A percentile compares a stretch with the other conserved stretches of the same genome.
phyloP scores from a whole-genome alignment of 2,329 filamentous ascomycete species.

The Calonectria hawksworthii region DNA sequence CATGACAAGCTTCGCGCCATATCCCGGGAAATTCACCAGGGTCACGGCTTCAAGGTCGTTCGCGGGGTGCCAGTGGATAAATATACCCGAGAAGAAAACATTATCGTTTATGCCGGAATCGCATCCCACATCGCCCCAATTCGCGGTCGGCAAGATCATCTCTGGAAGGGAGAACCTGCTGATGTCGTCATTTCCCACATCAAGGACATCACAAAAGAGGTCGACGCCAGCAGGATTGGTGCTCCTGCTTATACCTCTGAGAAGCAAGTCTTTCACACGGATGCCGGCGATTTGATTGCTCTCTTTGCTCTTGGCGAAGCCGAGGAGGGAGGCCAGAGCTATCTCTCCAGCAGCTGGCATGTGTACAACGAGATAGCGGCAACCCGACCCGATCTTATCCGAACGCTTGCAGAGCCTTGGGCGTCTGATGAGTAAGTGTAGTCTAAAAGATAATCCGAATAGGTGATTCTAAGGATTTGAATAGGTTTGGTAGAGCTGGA shows the following conservation, averaged over 20 bases:
- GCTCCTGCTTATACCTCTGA: conserved; percentile 72
- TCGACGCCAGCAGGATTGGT: conserved; percentile 60
- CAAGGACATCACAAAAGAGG: conserved; percentile 35
- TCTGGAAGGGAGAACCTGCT: conserved; percentile 57
- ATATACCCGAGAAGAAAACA: conserved; percentile 67
- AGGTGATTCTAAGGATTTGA: neutral
- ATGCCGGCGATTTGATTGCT: conserved; percentile 68
- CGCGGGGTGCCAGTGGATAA: conserved; percentile 67
- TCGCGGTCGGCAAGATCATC: conserved; percentile 66
- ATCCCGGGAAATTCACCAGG: conserved; percentile 67
- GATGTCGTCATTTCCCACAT: conserved; percentile 55
- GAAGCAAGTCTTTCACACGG: conserved; percentile 67
- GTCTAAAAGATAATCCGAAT: too few relatives aligned
- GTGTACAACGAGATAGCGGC: conserved; percentile 75
- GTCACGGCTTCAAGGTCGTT: conserved; percentile 72
- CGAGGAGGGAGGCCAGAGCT: conserved; percentile 68
- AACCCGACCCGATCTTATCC: conserved; percentile 71
- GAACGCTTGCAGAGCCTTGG: conserved; percentile 67
- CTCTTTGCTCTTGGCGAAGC: conserved; percentile 69
- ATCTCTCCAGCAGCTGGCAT: conserved; percentile 68
- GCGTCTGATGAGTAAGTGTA: conserved; percentile 56
- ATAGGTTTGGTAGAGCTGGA: conserved; percentile 64
- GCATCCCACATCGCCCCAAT: conserved; percentile 68
- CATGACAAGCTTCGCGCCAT: conserved; percentile 62
- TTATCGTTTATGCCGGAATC: conserved; percentile 71